These are phyloP conservation scores for Hippophae rhamnoides DNA, from an alignment of 306 rosid species.

Conservation along the genomic window DNA sequence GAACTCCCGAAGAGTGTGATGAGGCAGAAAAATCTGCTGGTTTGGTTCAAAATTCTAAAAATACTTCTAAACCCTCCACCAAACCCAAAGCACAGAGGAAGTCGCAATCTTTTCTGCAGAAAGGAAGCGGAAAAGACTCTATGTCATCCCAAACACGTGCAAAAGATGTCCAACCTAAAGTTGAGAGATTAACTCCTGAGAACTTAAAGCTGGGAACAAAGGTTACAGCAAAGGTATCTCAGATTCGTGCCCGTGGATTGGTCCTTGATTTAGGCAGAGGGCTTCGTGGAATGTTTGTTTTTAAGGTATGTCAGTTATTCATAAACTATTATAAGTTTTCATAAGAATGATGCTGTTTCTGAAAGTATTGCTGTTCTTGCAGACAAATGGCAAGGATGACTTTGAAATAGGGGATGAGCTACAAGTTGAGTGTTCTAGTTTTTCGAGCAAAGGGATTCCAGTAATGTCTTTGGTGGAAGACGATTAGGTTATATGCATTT, in stretches of 20 bases:
- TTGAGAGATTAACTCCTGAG: slow-evolving; percentile 22
- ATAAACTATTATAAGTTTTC: not conserved
- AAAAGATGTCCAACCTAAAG: slow-evolving; percentile 17
- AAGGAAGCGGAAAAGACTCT: slow-evolving; percentile 17
- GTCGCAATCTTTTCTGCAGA: slow-evolving; percentile 23
- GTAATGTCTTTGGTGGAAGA: slow-evolving; percentile 49
- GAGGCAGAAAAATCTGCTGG: slow-evolving; percentile 59
- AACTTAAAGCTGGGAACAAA: slow-evolving; percentile 57
- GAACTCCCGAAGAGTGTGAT: slow-evolving; percentile 81
- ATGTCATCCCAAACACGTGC: not conserved
- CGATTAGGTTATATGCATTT: slow-evolving; percentile 17
- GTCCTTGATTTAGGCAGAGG: slow-evolving; percentile 90
- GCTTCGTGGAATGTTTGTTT: slow-evolving; percentile 72
- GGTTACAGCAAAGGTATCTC: slow-evolving; percentile 60
- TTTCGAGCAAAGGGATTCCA: slow-evolving; percentile 67
- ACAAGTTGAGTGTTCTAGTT: slow-evolving; percentile 59
- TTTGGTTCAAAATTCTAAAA: slow-evolving; percentile 28
- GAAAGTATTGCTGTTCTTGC: slow-evolving; percentile 20
- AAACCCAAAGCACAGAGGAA: slow-evolving; percentile 21
- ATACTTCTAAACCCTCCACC: slow-evolving; percentile 11
- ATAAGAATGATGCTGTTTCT: not conserved
- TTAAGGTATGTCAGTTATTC: slow-evolving; percentile 43
- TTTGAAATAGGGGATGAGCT: slow-evolving; percentile 53
- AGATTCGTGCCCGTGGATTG: slow-evolving; percentile 71
- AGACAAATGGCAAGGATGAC: slow-evolving; percentile 37